These are phyloP conservation scores for Samsoniella hepiali DNA, from an alignment of 2,329 filamentous ascomycete genomes.

Conservation along the genomic window DNA sequence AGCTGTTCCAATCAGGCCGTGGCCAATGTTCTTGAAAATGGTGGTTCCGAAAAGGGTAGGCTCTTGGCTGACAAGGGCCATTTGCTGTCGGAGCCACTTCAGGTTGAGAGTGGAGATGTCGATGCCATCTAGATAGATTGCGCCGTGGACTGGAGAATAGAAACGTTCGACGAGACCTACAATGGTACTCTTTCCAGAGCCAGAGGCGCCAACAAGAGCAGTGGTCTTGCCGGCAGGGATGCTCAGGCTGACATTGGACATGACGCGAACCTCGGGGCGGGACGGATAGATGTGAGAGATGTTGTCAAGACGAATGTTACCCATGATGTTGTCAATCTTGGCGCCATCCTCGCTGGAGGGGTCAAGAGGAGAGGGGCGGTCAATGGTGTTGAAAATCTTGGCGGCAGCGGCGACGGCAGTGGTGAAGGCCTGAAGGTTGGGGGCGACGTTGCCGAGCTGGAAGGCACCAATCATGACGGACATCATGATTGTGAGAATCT, in stretches of 20 bases:
- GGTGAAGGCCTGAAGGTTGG: slow-evolving; percentile 82
- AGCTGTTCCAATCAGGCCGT: slow-evolving; percentile 82
- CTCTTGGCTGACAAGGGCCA: slow-evolving; percentile 90
- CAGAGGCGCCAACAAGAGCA: slow-evolving; percentile 89
- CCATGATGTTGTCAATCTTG: slow-evolving; percentile 69
- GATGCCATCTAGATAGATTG: slow-evolving; percentile 76
- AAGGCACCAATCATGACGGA: slow-evolving; percentile 92
- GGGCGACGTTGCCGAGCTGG: slow-evolving; percentile 80
- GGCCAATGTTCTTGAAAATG: slow-evolving; percentile 85
- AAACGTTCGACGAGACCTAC: slow-evolving; percentile 91
- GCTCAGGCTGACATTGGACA: slow-evolving; percentile 74
- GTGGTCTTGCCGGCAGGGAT: slow-evolving; percentile 90
- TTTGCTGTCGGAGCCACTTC: slow-evolving; percentile 86
- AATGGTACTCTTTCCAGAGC: slow-evolving; percentile 92
- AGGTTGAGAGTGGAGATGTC: slow-evolving; percentile 81
- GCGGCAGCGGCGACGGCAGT: slow-evolving; percentile 77
- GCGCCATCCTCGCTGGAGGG: slow-evolving; percentile 67
- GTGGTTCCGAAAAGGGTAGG: slow-evolving; percentile 86
- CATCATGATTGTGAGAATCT: slow-evolving; percentile 82
- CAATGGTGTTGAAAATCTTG: slow-evolving; percentile 94
- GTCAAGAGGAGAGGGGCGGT: slow-evolving; percentile 80
- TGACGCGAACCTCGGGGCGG: slow-evolving; percentile 82
- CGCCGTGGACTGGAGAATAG: slow-evolving; percentile 81
- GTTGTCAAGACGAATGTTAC: slow-evolving; percentile 74
- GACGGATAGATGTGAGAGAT: slow-evolving; percentile 95